Evolutionary conservation across 495 filamentous ascomycete species (phyloP), one percentile per base, ranked within the genome.

Genomic region (Hypoxylon perforatum): DNA sequence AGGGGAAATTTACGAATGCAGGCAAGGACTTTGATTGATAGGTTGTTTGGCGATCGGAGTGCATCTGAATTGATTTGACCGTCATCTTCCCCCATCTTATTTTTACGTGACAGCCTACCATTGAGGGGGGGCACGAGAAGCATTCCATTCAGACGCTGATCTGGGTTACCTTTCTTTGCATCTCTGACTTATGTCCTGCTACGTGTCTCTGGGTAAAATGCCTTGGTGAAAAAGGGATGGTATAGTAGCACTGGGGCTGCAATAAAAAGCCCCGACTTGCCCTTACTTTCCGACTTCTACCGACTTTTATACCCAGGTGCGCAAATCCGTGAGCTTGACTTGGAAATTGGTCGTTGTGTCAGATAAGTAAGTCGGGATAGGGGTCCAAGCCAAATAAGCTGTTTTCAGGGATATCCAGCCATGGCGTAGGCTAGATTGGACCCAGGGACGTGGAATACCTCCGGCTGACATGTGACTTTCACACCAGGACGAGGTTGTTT

Each of bases 21-120:
- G 76, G 72, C 72, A 76, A n/a, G 67, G 73, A 65, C 71, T 79
- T 78, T 73, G 73, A 81, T 78, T 73, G 73, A 81, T 77, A 79
- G 74, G 78, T 75, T 75, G 76, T 77, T 76, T 71, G 75, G 71
- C 69, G 75, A 75, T 71, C 69, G 73, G 75, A 80, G 77, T 77
- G 77, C 78, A 79, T 76, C 76, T 74, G 69, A 81, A 80, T 76
- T 74, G 72, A 78, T 70, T 75, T 74, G 67, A 72, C 71, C 65
- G 62, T 73, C 69, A 74, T 66, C 65, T 73, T 69, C 60, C 62
- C 49, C 28, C 59, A 15, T 52, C 38, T 52, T 49, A 3, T 23
- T 25, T 57, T 44, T 49, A 17, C 25, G 25, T 28, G 25, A 28
- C 7, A 28, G 25, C 25, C 25, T 28, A 28, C 25, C 25, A 28